These are phyloP conservation scores for Penicillium aurantiogriseum DNA, from an alignment of 2,329 filamentous ascomycete species.

Conservation along the genomic window DNA sequence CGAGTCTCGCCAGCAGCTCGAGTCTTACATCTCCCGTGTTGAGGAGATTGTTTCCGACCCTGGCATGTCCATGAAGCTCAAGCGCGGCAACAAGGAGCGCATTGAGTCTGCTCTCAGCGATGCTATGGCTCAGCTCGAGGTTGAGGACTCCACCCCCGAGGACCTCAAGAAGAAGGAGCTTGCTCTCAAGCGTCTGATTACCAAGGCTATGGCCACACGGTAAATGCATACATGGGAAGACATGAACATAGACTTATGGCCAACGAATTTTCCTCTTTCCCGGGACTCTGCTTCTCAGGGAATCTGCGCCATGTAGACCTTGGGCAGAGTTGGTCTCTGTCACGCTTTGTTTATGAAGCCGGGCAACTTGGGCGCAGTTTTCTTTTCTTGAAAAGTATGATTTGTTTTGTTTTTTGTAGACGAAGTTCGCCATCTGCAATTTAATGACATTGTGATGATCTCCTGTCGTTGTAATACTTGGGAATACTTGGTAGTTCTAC, in stretches of 20 bases:
- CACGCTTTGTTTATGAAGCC: constrained; percentile 27
- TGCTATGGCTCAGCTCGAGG: constrained; percentile 95
- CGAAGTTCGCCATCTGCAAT: constrained; percentile 32
- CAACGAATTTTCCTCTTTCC: constrained; percentile 19
- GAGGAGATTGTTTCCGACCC: constrained; percentile 99
- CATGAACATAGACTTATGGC: constrained; percentile 29
- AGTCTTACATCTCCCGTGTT: constrained; percentile 97
- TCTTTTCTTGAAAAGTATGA: constrained; percentile 32
- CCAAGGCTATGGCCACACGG: constrained; percentile 94
- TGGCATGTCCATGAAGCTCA: constrained; percentile 91
- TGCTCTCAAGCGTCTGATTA: constrained; percentile 93
- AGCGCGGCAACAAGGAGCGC: constrained; percentile 99
- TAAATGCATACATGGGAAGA: constrained; percentile 51
- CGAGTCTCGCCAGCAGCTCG: constrained; percentile 97
- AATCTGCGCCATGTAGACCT: constrained; percentile 25
- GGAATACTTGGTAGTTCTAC: not conserved
- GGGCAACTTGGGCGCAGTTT: constrained; percentile 28
- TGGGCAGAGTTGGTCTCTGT: constrained; percentile 25
- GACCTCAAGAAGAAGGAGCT: constrained; percentile 99
- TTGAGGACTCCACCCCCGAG: constrained; percentile 86
- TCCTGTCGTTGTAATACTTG: constrained; percentile 9
- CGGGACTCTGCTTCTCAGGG: constrained; percentile 11
- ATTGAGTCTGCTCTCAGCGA: constrained; percentile 96
- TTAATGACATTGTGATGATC: constrained; percentile 34
- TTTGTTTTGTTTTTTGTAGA: constrained; percentile 27